Evolutionary conservation across 2,329 filamentous ascomycete genomes (phyloP).

Genomic region (Cryphonectria japonica): DNA sequence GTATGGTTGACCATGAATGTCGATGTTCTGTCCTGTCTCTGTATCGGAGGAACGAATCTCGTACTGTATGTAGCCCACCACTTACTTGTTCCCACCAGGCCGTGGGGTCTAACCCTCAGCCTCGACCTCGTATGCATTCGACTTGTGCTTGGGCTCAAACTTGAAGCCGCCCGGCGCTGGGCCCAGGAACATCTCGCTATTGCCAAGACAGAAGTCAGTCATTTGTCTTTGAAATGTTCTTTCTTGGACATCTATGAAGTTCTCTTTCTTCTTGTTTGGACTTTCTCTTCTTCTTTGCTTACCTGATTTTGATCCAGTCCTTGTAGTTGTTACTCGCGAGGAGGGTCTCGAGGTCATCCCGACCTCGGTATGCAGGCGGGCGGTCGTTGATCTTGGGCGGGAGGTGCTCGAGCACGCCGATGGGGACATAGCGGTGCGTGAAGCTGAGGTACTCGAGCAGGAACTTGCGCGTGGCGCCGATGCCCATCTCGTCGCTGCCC

Average conservation of each 20-base stretch:
- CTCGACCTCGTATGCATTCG: slow-evolving; percentile 84
- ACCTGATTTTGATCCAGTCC: slow-evolving; percentile 99
- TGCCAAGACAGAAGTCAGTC: slow-evolving; percentile 28
- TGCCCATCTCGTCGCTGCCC: slow-evolving; percentile 93
- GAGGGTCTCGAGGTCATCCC: slow-evolving; percentile 92
- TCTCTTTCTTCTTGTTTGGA: slow-evolving; percentile 9
- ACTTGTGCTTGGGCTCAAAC: slow-evolving; percentile 98
- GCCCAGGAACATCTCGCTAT: slow-evolving; percentile 95
- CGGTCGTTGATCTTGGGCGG: slow-evolving; percentile 89
- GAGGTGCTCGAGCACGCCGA: slow-evolving; percentile 85
- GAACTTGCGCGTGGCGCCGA: slow-evolving; percentile 90
- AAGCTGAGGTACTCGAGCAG: slow-evolving; percentile 96
- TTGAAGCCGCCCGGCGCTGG: slow-evolving; percentile 87
- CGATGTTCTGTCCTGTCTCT: background rate
- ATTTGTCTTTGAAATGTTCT: background rate
- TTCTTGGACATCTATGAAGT: background rate
- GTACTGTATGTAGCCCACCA: background rate
- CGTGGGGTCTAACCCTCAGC: slow-evolving; percentile 62
- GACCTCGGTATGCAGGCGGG: slow-evolving; percentile 79
- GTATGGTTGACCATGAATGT: background rate
- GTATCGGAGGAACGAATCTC: background rate
- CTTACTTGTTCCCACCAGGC: too few relatives aligned
- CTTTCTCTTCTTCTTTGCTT: slow-evolving; percentile 41
- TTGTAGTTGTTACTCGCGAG: slow-evolving; percentile 88
- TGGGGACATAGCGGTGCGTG: slow-evolving; percentile 84